Base-by-base conservation (phyloP, 108 stramenopile species). In the Nannochloropsis gaditana region DNA sequence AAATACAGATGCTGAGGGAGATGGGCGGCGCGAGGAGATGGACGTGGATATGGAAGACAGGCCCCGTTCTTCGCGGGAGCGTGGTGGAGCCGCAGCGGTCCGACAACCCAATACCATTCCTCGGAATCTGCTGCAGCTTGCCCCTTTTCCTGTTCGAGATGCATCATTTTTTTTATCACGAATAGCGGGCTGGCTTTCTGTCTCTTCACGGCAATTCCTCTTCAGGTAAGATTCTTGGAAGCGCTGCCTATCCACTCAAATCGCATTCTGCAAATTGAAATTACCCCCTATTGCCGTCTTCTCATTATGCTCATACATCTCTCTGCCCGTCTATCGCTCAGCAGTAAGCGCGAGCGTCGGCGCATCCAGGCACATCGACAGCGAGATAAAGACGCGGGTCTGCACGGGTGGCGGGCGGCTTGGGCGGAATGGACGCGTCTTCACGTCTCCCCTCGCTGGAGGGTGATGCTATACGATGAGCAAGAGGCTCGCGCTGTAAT, bases 381-480 rank as follows among this genome's bases (percentile, higher is more conserved):
- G 59, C 59, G 59, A 8, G 59, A 73, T 15, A 8, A n/a, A 15
- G 59, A 73, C 59, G 59, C 59, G n/a, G 59, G 59, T 2, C 6
- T 73, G 59, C 59, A 73, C 59, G 59, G 59, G 19, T 73, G 59
- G 59, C 59, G 59, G 8, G 59, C 59, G n/a, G 59, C 59, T n/a
- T 73, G 59, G 59, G 59, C 59, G 19, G 59, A 73, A 15, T 73
- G 59, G 59, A 73, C 59, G n/a, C 19, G 19, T n/a, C 59, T 73
- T n/a, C 59, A 73, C 59, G 59, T 73, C 19, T n/a, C 59, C 6
- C 59, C 59, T 73, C 59, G 59, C 59, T 73, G 59, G 59, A 15
- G n/a, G 59, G 59, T 73, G 59, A 15, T 73, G 59, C 59, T 73
- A 15, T 73, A 73, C 59, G 6, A 73, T n/a, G 19, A 73, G n/a